Conservation (phyloP, 805 yeast species). For the Starmerella roubikii region DNA sequence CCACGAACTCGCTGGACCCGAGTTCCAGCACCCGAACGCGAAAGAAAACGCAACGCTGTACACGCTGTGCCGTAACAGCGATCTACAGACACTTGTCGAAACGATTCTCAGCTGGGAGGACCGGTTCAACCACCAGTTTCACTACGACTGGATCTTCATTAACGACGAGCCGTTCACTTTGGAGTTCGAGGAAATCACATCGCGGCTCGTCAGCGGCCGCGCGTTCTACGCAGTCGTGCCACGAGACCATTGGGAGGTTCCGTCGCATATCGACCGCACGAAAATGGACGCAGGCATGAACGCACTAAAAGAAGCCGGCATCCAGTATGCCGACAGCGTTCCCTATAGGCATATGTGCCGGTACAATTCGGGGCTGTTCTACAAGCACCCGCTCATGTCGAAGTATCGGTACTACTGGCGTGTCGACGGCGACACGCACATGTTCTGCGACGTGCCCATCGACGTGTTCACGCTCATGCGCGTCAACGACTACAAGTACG, state of each 20-base stretch:
- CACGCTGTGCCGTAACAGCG: conserved; percentile 69
- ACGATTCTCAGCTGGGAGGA: conserved; percentile 66
- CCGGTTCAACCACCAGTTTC: conserved; percentile 86
- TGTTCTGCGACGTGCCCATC: conserved; percentile 80
- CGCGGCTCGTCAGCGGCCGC: conserved; percentile 39
- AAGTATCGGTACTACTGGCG: conserved; percentile 91
- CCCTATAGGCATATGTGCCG: conserved; percentile 93
- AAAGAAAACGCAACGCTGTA: conserved; percentile 71
- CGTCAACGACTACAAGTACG: conserved; percentile 55
- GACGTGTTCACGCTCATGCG: conserved; percentile 91
- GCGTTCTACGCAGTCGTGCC: conserved; percentile 63
- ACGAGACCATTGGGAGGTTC: conserved; percentile 56
- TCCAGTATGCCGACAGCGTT: conserved; percentile 68
- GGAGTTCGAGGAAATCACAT: conserved; percentile 45
- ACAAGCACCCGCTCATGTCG: conserved; percentile 58
- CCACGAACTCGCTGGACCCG: background rate
- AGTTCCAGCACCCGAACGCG: background rate
- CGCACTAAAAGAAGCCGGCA: conserved; percentile 67
- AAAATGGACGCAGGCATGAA: conserved; percentile 47
- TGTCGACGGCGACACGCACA: conserved; percentile 84
- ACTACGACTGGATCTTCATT: conserved; percentile 83
- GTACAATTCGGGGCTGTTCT: conserved; percentile 73
- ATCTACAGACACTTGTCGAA: conserved; percentile 58
- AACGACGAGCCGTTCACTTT: conserved; percentile 68
- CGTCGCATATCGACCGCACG: conserved; percentile 32